phyloP scores from a whole-genome alignment of 2,329 filamentous ascomycete genomes.

The Colletotrichum tanaceti region DNA sequence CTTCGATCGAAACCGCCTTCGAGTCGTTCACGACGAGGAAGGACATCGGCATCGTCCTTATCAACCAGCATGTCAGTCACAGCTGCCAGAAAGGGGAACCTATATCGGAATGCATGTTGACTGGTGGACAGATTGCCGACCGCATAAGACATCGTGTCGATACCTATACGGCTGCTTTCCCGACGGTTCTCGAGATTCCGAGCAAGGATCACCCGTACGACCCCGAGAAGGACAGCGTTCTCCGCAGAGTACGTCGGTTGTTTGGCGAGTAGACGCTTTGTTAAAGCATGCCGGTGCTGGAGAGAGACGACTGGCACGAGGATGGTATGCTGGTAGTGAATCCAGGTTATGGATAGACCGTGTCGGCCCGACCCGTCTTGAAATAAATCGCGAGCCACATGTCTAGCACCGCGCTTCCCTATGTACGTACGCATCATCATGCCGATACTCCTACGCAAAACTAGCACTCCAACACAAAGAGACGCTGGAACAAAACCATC shows the following conservation, averaged over 20 bases:
- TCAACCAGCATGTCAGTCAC: conserved; percentile 90
- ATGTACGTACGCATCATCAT: conserved; percentile 36
- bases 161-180: conserved; percentile 92
- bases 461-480: conserved; percentile 15
- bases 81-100: background rate
- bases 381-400: conserved; percentile 32
- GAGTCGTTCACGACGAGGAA: conserved; percentile 90
- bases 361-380: conserved; percentile 15
- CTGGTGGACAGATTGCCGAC: conserved; percentile 79
- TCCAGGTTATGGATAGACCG: conserved; percentile 11
- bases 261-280: conserved; percentile 72
- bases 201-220: conserved; percentile 99
- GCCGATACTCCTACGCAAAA: conserved; percentile 37
- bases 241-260: conserved; percentile 80
- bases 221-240: conserved; percentile 97
- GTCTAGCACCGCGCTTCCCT: conserved; percentile 38
- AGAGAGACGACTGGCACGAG: background rate
- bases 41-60: conserved; percentile 95
- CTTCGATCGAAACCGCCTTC: conserved; percentile 90
- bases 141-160: conserved; percentile 92
- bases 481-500: background rate
- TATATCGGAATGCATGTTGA: conserved; percentile 41
- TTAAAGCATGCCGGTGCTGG: background rate
- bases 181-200: conserved; percentile 95
- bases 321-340: background rate